These are phyloP conservation scores for Aspergillus kassunensis DNA, from an alignment of 495 filamentous ascomycete species.

Conservation along the genomic window DNA sequence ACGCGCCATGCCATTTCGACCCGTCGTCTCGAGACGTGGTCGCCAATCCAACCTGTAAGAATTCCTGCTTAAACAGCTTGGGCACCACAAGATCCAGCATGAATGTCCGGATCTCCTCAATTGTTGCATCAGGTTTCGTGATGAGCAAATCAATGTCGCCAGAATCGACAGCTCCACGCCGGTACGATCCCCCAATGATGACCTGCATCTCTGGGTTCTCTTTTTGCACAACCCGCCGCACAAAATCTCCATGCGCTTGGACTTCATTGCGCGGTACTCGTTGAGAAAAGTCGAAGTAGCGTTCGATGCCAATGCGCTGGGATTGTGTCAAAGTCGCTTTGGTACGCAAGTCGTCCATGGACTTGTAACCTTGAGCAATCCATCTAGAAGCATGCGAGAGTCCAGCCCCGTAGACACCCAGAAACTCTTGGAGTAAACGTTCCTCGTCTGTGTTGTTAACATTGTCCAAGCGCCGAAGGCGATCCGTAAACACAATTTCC, in stretches of 20 bases:
- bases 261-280: slow-evolving; percentile 83
- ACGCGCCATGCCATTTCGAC: slow-evolving; percentile 89
- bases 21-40: slow-evolving; percentile 39
- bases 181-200: slow-evolving; percentile 80
- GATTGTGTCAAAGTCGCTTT: slow-evolving; percentile 65
- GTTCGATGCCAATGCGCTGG: slow-evolving; percentile 75
- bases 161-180: slow-evolving; percentile 67
- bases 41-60: slow-evolving; percentile 55
- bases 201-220: slow-evolving; percentile 64
- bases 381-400: slow-evolving; percentile 66
- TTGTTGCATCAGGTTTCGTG: slow-evolving; percentile 60
- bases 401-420: slow-evolving; percentile 79
- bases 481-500: slow-evolving; percentile 78
- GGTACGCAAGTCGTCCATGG: slow-evolving; percentile 64
- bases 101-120: slow-evolving; percentile 55
- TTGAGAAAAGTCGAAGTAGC: slow-evolving; percentile 75
- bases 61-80: slow-evolving; percentile 54
- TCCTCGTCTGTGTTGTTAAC: slow-evolving; percentile 62
- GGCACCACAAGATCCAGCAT: slow-evolving; percentile 64
- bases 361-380: slow-evolving; percentile 72
- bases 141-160: slow-evolving; percentile 87
- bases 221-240: slow-evolving; percentile 55
- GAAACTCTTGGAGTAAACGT: slow-evolving; percentile 59
- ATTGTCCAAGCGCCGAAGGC: slow-evolving; percentile 68
- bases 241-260: slow-evolving; percentile 60